Percentiles rank a stretch among this genome's conserved stretches.
These are phyloP conservation scores for Moelleriella libera DNA, from an alignment of 2,329 filamentous ascomycete species.

Conservation along the genomic window DNA sequence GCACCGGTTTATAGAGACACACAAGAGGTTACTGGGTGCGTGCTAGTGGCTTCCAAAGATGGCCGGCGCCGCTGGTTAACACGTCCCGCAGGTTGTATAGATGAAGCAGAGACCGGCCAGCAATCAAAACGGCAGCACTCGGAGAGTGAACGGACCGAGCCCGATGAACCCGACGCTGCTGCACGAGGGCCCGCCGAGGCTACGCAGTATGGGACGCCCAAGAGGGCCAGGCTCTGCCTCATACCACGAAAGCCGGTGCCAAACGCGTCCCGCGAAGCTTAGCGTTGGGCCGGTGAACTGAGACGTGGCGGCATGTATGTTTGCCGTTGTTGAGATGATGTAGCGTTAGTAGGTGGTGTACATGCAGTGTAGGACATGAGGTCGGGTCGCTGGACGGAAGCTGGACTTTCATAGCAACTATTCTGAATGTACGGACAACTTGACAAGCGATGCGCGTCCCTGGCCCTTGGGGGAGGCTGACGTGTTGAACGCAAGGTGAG, in stretches of 20 bases:
- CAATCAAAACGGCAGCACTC: too few relatives aligned
- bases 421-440: too few relatives aligned
- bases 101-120: too few relatives aligned
- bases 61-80: not conserved
- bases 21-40: constrained; percentile 13
- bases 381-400: too few relatives aligned
- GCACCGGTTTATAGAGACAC: constrained; percentile 17
- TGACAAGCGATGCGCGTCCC: too few relatives aligned
- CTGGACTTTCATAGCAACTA: too few relatives aligned
- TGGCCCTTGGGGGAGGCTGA: too few relatives aligned
- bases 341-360: too few relatives aligned
- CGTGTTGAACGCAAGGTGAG: too few relatives aligned
- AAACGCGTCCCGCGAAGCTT: not conserved
- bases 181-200: not conserved
- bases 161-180: not conserved
- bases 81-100: not conserved
- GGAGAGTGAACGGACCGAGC: too few relatives aligned
- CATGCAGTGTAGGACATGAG: too few relatives aligned
- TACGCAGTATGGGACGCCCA: not conserved
- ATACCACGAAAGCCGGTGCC: not conserved
- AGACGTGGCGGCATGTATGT: not conserved
- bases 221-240: not conserved
- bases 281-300: not conserved
- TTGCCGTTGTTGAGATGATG: not conserved
- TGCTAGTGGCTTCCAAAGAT: not conserved